Evolutionary conservation across 2,329 filamentous ascomycete species (phyloP), one percentile per base, ranked within the genome.

Genomic region (Penicillium sclerotiorum): DNA sequence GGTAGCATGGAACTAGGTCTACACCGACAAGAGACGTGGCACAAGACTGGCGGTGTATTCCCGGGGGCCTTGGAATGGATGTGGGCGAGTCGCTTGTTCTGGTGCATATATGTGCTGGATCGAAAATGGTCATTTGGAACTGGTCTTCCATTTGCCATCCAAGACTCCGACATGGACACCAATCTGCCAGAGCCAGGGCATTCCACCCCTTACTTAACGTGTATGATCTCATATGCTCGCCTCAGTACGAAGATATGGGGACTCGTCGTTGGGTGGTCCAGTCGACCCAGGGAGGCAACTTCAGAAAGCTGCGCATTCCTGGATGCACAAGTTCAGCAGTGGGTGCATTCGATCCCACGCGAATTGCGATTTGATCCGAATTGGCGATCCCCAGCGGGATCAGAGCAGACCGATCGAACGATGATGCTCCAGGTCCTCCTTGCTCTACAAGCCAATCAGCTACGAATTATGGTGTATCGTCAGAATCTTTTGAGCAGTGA

Each of bases 51-150:
- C 2, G 68, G 66, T 4, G 62, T 70, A 13, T 71, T 71, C 27
- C 68, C 68, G 0, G 68, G 68, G 1, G 67, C 68, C n/a, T 49
- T 70, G 18, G 66, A 69, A 44, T 65, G 65, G 54, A 68, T 56
- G 6, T 70, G 66, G 61, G 65, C 66, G 3, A 68, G 61, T 36
- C 53, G 67, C 21, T 47, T 80, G 0, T 80, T 80, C 51, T 81
- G 78, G 77, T 77, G 72, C 23, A 75, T 79, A 15, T 80, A 80
- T 46, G 73, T 78, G 0, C 69, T 81, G 1, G 78, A 80, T 42
- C 73, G 77, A 1, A 73, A 78, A 18, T 81, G 77, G 75, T 79
- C 76, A 8, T 78, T 80, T 27, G 77, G 77, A 2, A 80, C 77
- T 0, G 77, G 77, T 11, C 57, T 80, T 17, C 77, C 77, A 0